Evolutionary conservation across 23 red algal species (phyloP).

Genomic region (Cyanidioschyzon merolae): DNA sequence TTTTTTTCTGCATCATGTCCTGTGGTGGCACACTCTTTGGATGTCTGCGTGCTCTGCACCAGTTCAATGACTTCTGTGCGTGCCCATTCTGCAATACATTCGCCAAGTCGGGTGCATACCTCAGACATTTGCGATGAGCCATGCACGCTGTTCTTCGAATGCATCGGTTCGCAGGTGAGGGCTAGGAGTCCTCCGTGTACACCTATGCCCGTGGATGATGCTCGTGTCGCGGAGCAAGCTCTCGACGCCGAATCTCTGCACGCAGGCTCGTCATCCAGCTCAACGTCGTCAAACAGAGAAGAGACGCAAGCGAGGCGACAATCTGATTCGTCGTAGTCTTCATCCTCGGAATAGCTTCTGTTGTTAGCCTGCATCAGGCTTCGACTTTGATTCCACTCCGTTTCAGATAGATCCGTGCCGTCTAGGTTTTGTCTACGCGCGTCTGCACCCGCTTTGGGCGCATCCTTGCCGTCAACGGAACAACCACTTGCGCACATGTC

Average conservation of each 20-base stretch:
- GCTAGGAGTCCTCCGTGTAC: neutral
- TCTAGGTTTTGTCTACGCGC: neutral
- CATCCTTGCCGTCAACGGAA: neutral
- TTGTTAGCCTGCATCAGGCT: too few species aligned
- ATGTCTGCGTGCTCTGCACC: neutral
- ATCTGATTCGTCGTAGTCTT: neutral
- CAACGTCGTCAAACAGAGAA: neutral
- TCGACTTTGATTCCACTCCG: too few species aligned
- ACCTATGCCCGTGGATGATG: neutral
- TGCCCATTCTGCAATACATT: conserved; percentile 8
- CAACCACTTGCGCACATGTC: neutral
- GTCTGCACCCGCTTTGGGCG: neutral
- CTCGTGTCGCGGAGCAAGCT: neutral
- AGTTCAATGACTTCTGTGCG: neutral
- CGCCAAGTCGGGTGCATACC: neutral
- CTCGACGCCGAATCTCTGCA: neutral
- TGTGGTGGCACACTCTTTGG: neutral
- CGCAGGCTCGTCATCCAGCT: neutral
- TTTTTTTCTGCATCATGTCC: neutral
- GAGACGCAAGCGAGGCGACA: neutral
- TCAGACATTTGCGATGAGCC: neutral
- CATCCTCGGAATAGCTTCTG: neutral
- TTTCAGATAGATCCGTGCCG: too few species aligned
- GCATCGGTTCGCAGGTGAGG: neutral
- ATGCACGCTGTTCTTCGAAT: neutral